Base-by-base conservation (phyloP, 2,329 filamentous ascomycete genomes). In the Talaromyces pinophilus region DNA sequence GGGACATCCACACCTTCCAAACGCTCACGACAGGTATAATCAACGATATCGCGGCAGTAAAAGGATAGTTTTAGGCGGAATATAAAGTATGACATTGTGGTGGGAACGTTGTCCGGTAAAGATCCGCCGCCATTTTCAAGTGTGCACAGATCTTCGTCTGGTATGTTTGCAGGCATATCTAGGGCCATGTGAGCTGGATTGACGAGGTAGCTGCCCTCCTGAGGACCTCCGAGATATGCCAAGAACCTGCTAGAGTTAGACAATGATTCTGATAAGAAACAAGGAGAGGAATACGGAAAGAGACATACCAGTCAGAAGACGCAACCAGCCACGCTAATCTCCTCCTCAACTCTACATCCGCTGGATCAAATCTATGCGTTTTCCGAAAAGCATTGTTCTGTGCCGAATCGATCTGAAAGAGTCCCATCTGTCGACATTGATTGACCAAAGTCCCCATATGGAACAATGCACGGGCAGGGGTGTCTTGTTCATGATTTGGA, bases 71-170 rank as follows among this genome's bases (percentile, higher is more conserved):
- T 77, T n/a, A 82, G 72, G 0, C 82, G 77, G 40, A 79, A 74
- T 5, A 83, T 70, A 28, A 78, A 79, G 65, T 82, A 84, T 6
- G 80, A 80, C 79, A 82, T 82, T 13, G 72, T 71, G 0, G 82
- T 83, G 8, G 81, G 80, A 15, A 77, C 72, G 2, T 74, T 72
- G 0, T 75, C 61, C 0, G 80, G 76, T 19, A 69, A 67, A 5
- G 73, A 69, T 19, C 19, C 17, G 5, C 72, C 70, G 2, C 70
- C 69, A 59, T 7, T 66, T 33, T 67, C 71, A 25, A n/a, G 61
- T 38, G 28, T 60, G 28, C 67, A 67, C 1, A 83, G 73, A 5
- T 79, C 75, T 1, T 74, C 72, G 55, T 82, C 80, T 28, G 80
- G 75, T 13, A 82, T 70, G 61, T 84, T 83, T 1, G 77, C 71